phyloP scores from a whole-genome alignment of 208 protist species.

The Trypanosoma vivax region DNA sequence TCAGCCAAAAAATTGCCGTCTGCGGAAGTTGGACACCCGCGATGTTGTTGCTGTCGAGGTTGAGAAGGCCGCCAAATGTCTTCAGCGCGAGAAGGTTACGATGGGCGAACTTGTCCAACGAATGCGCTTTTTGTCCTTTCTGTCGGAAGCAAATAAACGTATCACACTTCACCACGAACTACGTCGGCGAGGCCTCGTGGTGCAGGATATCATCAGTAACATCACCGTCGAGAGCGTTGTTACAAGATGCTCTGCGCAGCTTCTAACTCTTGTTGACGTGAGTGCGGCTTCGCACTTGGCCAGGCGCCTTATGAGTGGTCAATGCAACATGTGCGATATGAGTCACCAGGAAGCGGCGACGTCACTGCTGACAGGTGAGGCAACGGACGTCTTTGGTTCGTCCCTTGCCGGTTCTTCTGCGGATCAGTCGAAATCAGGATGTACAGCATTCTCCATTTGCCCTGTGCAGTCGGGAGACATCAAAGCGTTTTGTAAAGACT shows the following conservation, averaged over 20 bases:
- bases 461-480: constrained; percentile 4
- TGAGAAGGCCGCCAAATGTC: constrained; percentile 29
- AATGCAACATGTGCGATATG: constrained; percentile 10
- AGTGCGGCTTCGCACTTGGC: constrained; percentile 37
- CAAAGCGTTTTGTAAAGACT: constrained; percentile 25
- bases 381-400: constrained; percentile 2
- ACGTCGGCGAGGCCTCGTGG: constrained; percentile 34
- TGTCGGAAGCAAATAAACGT: constrained; percentile 40
- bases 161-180: constrained; percentile 52
- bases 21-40: constrained; percentile 59
- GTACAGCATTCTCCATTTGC: constrained; percentile 3
- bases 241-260: constrained; percentile 32
- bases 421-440: constrained; percentile 5
- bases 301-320: constrained; percentile 42
- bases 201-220: constrained; percentile 18
- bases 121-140: constrained; percentile 45
- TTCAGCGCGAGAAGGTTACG: constrained; percentile 51
- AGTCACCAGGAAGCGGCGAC: constrained; percentile 1
- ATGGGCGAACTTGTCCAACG: constrained; percentile 61
- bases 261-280: constrained; percentile 28
- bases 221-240: constrained; percentile 29
- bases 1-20: constrained; percentile 40
- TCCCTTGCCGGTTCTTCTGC: constrained; percentile 1
- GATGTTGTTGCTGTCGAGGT: constrained; percentile 39
- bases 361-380: background rate